These are phyloP conservation scores for Anthostomella pinea DNA, from an alignment of 2,329 filamentous ascomycete species.

Conservation along the genomic window DNA sequence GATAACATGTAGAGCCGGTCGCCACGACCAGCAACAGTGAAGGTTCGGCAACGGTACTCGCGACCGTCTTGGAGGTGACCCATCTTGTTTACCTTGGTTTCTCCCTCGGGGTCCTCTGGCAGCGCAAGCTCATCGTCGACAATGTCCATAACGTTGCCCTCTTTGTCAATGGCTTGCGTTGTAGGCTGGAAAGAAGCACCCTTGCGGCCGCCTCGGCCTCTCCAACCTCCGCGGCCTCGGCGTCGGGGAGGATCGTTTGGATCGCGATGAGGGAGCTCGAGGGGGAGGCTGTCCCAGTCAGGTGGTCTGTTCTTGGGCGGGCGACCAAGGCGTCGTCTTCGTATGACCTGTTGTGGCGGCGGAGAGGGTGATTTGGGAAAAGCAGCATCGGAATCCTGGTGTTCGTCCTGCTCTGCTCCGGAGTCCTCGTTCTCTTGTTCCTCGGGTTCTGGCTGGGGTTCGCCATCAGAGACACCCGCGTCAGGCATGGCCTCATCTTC, in stretches of 20 bases:
- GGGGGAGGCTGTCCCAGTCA: conserved; percentile 66
- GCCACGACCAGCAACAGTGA: conserved; percentile 81
- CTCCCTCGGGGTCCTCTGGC: conserved; percentile 82
- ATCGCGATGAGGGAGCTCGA: conserved; percentile 54
- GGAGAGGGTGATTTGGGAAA: conserved; percentile 52
- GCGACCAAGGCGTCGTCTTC: conserved; percentile 76
- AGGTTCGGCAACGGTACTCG: conserved; percentile 93
- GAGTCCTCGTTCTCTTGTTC: conserved; percentile 42
- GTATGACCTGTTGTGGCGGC: conserved; percentile 60
- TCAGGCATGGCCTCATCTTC: conserved; percentile 53
- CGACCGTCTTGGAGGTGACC: conserved; percentile 79
- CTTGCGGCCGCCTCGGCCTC: conserved; percentile 61
- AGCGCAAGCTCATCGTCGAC: conserved; percentile 88
- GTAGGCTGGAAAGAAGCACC: conserved; percentile 72
- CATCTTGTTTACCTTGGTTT: conserved; percentile 88
- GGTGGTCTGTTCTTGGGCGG: conserved; percentile 82
- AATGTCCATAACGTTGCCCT: conserved; percentile 88
- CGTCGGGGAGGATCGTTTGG: conserved; percentile 57
- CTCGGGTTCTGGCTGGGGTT: conserved; percentile 30
- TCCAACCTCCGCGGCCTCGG: conserved; percentile 69
- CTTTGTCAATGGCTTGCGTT: conserved; percentile 86
- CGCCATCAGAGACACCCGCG: conserved; percentile 35
- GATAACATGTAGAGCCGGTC: conserved; percentile 96
- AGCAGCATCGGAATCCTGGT: conserved; percentile 34
- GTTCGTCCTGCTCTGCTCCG: conserved; percentile 29